A percentile compares a stretch with the other conserved stretches of the same genome.
Conservation (phyloP, 495 filamentous ascomycete species). For the Oleoguttula mirabilis region DNA sequence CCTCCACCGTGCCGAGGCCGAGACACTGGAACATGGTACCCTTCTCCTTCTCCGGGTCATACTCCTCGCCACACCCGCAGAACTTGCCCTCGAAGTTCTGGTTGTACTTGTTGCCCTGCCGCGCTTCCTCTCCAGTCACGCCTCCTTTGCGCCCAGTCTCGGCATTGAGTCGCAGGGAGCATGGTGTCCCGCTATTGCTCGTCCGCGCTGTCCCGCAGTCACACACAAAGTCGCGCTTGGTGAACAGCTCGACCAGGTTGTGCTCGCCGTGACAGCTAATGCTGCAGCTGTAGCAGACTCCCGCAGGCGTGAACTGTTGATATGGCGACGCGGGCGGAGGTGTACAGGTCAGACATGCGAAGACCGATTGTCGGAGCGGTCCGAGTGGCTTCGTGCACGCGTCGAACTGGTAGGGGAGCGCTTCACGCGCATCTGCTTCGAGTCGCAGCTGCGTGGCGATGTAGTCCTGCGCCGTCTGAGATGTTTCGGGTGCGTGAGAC, state of each 20-base stretch:
- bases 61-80: slow-evolving; percentile 78
- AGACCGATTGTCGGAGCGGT: slow-evolving; percentile 72
- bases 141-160: slow-evolving; percentile 60
- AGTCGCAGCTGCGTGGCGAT: slow-evolving; percentile 80
- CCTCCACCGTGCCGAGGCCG: slow-evolving; percentile 64
- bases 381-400: slow-evolving; percentile 82
- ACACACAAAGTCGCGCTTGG: slow-evolving; percentile 87
- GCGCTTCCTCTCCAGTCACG: slow-evolving; percentile 60
- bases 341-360: slow-evolving; percentile 86
- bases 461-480: slow-evolving; percentile 87
- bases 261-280: slow-evolving; percentile 96
- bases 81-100: slow-evolving; percentile 90
- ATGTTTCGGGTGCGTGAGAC: slow-evolving; percentile 47
- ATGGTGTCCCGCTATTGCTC: slow-evolving; percentile 49
- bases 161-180: slow-evolving; percentile 63
- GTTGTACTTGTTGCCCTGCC: slow-evolving; percentile 73
- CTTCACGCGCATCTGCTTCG: slow-evolving; percentile 88
- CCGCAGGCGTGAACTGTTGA: slow-evolving; percentile 60
- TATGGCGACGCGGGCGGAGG: slow-evolving; percentile 53
- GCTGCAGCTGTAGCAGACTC: slow-evolving; percentile 90
- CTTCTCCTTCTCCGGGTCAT: slow-evolving; percentile 73
- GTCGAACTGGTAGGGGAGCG: slow-evolving; percentile 88
- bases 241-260: slow-evolving; percentile 88
- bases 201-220: slow-evolving; percentile 88
- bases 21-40: slow-evolving; percentile 99